Evolutionary conservation across 306 rosid genomes (phyloP).

Genomic region (Citrullus mucosospermus): DNA sequence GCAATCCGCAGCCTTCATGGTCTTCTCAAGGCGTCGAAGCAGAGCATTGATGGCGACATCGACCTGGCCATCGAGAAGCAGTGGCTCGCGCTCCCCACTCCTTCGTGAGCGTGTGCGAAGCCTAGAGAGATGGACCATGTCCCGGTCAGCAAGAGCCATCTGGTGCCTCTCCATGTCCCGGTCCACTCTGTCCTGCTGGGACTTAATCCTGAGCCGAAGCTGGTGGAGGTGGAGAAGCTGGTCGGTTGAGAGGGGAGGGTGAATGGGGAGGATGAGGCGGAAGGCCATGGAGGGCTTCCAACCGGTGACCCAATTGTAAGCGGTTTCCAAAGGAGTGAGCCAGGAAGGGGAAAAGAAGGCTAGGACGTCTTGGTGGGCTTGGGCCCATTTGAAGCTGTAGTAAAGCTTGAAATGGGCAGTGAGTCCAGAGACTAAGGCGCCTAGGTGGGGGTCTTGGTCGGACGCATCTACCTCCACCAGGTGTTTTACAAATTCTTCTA

Average conservation of each 20-base stretch:
- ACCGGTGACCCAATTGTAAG: slow-evolving; percentile 25
- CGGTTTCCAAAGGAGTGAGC: slow-evolving; percentile 30
- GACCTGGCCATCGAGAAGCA: no score
- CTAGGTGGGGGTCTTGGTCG: slow-evolving; percentile 4
- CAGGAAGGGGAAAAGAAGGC: slow-evolving; percentile 42
- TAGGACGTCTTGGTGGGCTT: slow-evolving; percentile 39
- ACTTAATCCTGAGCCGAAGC: slow-evolving; percentile 14
- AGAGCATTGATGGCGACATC: slow-evolving; percentile 32
- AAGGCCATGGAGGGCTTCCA: slow-evolving; percentile 42
- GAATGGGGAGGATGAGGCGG: background rate
- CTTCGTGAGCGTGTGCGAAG: background rate
- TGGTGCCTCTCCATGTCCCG: slow-evolving; percentile 39
- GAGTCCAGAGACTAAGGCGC: slow-evolving; percentile 24
- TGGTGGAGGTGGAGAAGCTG: slow-evolving; percentile 16
- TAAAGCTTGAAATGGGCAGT: slow-evolving; percentile 46
- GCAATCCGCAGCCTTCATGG: slow-evolving; percentile 67
- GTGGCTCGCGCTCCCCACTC: background rate
- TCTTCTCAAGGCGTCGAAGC: slow-evolving; percentile 35
- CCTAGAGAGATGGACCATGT: slow-evolving; percentile 28
- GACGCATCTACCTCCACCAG: no score
- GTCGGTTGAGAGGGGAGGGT: background rate
- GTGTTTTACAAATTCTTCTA: slow-evolving; percentile 24
- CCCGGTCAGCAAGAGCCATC: slow-evolving; percentile 44
- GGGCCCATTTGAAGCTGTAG: slow-evolving; percentile 55
- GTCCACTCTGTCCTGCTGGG: slow-evolving; percentile 31